Conservation (phyloP, 2,329 filamentous ascomycete genomes). For the Colletotrichum orbiculare region DNA sequence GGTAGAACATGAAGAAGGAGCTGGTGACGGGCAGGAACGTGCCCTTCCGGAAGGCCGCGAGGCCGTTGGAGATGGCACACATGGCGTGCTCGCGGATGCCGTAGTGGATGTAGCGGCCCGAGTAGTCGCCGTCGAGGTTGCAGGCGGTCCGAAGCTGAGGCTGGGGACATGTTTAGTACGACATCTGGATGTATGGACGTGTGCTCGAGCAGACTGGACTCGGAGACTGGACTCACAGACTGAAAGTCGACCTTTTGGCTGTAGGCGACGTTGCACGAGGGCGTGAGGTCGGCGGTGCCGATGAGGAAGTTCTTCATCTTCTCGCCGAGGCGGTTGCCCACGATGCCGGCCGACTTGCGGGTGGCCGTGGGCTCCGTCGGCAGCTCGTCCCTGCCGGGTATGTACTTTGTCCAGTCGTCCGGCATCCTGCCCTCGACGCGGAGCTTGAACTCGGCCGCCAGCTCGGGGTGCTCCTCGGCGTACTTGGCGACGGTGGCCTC, state of each 20-base stretch:
- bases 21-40: conserved; percentile 68
- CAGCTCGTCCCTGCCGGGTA: conserved; percentile 56
- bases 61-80: conserved; percentile 65
- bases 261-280: conserved; percentile 67
- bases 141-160: conserved; percentile 52
- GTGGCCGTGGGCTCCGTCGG: conserved; percentile 59
- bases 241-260: conserved; percentile 62
- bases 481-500: conserved; percentile 54
- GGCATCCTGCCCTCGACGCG: conserved; percentile 59
- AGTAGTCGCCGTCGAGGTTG: conserved; percentile 64
- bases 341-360: conserved; percentile 58
- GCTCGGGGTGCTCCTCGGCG: conserved; percentile 55
- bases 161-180: conserved; percentile 33
- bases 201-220: too few species aligned
- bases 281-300: conserved; percentile 63
- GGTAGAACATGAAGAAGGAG: conserved; percentile 73
- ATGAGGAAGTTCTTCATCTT: conserved; percentile 61
- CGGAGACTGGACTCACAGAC: conserved; percentile 42
- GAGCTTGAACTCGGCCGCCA: conserved; percentile 58
- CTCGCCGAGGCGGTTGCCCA: conserved; percentile 62
- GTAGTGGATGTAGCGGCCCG: conserved; percentile 68
- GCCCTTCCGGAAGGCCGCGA: conserved; percentile 66
- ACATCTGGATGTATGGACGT: neutral
- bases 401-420: conserved; percentile 58
- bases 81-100: conserved; percentile 72